phyloP scores from a whole-genome alignment of 495 filamentous ascomycete species.

The Penicillium silybi region DNA sequence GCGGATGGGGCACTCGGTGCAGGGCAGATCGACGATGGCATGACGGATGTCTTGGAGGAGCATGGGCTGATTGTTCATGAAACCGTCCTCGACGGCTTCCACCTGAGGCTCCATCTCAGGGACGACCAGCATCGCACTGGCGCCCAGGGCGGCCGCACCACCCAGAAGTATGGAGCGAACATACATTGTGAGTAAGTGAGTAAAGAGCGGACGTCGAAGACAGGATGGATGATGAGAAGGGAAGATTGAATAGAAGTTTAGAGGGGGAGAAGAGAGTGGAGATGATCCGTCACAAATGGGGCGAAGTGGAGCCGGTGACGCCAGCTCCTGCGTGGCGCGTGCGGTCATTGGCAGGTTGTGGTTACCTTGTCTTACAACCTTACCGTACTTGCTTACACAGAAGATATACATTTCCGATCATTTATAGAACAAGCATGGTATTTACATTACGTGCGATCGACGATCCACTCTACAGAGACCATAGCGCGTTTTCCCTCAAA shows the following conservation, averaged over 20 bases:
- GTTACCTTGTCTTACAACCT: background rate
- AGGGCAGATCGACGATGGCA: constrained; percentile 37
- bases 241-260: constrained; percentile 1
- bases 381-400: background rate
- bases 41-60: constrained; percentile 27
- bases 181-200: constrained; percentile 40
- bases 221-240: constrained; percentile 1
- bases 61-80: constrained; percentile 25
- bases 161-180: constrained; percentile 40
- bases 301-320: constrained; percentile 29
- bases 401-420: too few species aligned
- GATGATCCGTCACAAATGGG: constrained; percentile 14
- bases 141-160: constrained; percentile 39
- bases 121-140: constrained; percentile 46
- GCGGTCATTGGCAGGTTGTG: constrained; percentile 11
- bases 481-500: background rate
- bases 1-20: constrained; percentile 46
- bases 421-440: constrained; percentile 52
- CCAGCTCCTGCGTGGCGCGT: constrained; percentile 23
- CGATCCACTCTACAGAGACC: background rate
- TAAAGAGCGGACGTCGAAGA: constrained; percentile 23
- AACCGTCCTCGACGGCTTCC: constrained; percentile 23
- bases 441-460: background rate
- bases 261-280: constrained; percentile 13
- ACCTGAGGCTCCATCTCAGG: constrained; percentile 36